Base-by-base conservation (phyloP, 345 rosid genomes). In the Syzygium aromaticum region DNA sequence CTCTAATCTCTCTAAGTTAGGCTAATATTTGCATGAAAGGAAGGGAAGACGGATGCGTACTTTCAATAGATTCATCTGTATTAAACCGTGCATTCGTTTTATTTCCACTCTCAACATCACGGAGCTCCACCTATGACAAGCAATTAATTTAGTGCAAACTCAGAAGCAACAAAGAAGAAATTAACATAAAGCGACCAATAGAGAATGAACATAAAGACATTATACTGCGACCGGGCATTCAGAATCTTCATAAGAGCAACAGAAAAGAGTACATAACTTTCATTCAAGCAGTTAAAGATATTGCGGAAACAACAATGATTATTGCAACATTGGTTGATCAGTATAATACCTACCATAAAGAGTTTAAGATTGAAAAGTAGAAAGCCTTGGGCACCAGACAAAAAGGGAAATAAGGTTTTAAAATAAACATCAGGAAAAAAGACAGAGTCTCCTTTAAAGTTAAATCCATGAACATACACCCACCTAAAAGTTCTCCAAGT, bases 51-150 rank as follows among this genome's bases (percentile, higher is more conserved):
- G 54, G 25, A 51, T 84, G 59, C 93, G 87, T 95, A 96, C 99
- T 97, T 91, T 95, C 98, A 90, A 97, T 91, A 77, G 98, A 89
- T 91, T 97, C 99, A 89, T 96, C 97, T 30, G 98, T 86, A 88
- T 96, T 96, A 90, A 95, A 97, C 83, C 99, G 95, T 49, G 94
- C 88, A 93, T 92, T 97, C 87, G 93, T 91, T 91, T 95, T 97
- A 90, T 90, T 96, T 90, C 99, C 98, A 85, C 86, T 93, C 91
- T 97, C 99, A 89, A 97, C 93, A 92, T 95, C 98, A 54, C 99
- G 99, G 91, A 97, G 96, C 95, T 97, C 98, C 86, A 97, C 84
- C 99, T 97, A 86, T 80, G 28, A 52, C 86, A 83, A 46, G 67
- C 85, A 30, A 28, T 43, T 54, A 0, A 51, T 52, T 38, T 40